Conservation (phyloP, 495 filamentous ascomycete species). For the Xylaria intraflava region DNA sequence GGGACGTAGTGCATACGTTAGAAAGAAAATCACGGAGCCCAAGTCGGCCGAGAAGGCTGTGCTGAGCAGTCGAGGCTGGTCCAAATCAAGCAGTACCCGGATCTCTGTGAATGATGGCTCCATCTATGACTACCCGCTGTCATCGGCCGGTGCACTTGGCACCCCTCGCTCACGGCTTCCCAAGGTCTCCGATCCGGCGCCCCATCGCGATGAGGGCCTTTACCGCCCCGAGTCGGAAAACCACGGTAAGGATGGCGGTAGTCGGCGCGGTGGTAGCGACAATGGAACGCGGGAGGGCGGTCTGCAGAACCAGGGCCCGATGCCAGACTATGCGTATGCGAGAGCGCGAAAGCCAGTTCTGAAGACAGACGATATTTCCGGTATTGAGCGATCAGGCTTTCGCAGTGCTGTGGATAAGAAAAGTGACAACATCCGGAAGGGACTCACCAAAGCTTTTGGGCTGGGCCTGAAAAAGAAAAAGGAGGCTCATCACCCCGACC, state of each 20-base stretch:
- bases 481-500: constrained; percentile 16
- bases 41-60: constrained; percentile 23
- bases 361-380: constrained; percentile 41
- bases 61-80: constrained; percentile 12
- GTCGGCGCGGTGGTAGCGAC: constrained; percentile 35
- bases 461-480: constrained; percentile 43
- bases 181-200: constrained; percentile 33
- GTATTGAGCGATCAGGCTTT: constrained; percentile 47
- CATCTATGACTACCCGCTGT: constrained; percentile 30
- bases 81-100: constrained; percentile 23
- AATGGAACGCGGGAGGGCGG: constrained; percentile 26
- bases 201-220: constrained; percentile 23
- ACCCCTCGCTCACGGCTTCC: constrained; percentile 37
- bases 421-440: constrained; percentile 46
- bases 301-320: constrained; percentile 19
- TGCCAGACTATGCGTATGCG: constrained; percentile 39
- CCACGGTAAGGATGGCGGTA: constrained; percentile 27
- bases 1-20: constrained; percentile 49
- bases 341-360: constrained; percentile 37
- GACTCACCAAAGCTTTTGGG: constrained; percentile 40
- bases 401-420: constrained; percentile 47
- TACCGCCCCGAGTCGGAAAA: constrained; percentile 24
- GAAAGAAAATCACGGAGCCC: constrained; percentile 47
- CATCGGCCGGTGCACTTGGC: constrained; percentile 32
- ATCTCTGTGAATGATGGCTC: constrained; percentile 33